Conservation (phyloP, 2,329 filamentous ascomycete species). For the Plectosphaerella sp. region DNA sequence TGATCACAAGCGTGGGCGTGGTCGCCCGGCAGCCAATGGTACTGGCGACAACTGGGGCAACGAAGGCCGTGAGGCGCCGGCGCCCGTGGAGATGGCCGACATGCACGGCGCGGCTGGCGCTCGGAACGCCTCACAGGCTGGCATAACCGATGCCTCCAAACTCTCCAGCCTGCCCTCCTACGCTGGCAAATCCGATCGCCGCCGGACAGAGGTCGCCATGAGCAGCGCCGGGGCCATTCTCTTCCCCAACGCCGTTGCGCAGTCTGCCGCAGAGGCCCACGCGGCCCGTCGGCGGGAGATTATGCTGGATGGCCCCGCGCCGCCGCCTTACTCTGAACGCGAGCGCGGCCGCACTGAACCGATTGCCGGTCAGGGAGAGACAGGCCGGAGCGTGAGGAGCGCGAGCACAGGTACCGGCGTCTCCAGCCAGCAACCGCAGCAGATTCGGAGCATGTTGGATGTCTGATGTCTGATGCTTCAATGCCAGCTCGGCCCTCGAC, state of each 20-base stretch:
- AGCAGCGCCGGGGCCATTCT: conserved; percentile 39
- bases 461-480: conserved; percentile 44
- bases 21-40: conserved; percentile 35
- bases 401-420: conserved; percentile 40
- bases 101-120: conserved; percentile 15
- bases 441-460: conserved; percentile 55
- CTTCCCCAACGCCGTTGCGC: conserved; percentile 36
- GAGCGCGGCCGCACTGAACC: conserved; percentile 13
- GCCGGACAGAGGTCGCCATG: conserved; percentile 38
- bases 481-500: background rate
- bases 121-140: conserved; percentile 18
- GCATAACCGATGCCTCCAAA: conserved; percentile 15
- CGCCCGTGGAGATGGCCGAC: conserved; percentile 21
- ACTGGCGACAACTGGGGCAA: conserved; percentile 35
- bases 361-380: background rate
- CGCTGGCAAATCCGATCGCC: conserved; percentile 36
- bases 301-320: conserved; percentile 37
- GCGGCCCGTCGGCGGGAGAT: conserved; percentile 32
- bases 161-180: conserved; percentile 23
- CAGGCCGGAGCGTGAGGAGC: conserved; percentile 31
- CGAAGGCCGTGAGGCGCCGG: conserved; percentile 18
- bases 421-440: conserved; percentile 46
- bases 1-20: conserved; percentile 29
- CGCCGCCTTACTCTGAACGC: conserved; percentile 31
- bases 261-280: conserved; percentile 16